Evolutionary conservation across 306 rosid species (phyloP), one percentile per base, ranked within the genome.

Genomic region (Urtica urens): DNA sequence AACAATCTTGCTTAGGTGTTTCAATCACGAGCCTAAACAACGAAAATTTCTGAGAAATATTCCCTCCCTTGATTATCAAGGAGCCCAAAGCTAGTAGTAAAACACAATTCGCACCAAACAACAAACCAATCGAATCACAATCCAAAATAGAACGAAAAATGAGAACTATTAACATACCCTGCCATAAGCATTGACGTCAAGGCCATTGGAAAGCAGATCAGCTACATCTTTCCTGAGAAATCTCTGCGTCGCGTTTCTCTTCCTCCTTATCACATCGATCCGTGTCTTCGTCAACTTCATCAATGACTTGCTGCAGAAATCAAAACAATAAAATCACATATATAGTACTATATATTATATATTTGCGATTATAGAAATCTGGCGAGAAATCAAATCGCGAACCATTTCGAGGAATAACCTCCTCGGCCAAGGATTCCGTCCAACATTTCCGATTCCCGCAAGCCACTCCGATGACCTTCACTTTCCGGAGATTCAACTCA

Each of bases 191-290:
- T 73, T 79, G 35, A 65, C 67, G 38, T 85, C 96, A 3, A 77
- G 73, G n/a, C 87, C 93, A 72, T 79, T 71, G 13, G 63, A 59
- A 21, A 90, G 78, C 41, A 90, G 80, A 79, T 90, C 95, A 59
- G 85, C 99, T 8, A 90, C 68, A 47, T 90, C 99, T 46, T 78
- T 73, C 85, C 71, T 82, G 31, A 90, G 63, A 69, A 85, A 82
- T 80, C 82, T 90, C 83, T 85, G 85, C 48, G 93, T 75, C 25
- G 96, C 99, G 62, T 75, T 85, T 72, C 84, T 76, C 88, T 75
- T 92, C 73, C 94, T 78, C 77, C 86, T 78, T 48, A 92, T 65
- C 75, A 73, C 81, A 69, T 92, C 94, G 81, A 92, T 92, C 81
- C 96, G 92, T 59, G 69, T 71, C 69, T 82, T 92, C 57, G 83